Percentiles rank a stretch among this genome's conserved stretches.
Evolutionary conservation across 257 asterid genomes (phyloP).

Genomic region (Solanum commersonii): DNA sequence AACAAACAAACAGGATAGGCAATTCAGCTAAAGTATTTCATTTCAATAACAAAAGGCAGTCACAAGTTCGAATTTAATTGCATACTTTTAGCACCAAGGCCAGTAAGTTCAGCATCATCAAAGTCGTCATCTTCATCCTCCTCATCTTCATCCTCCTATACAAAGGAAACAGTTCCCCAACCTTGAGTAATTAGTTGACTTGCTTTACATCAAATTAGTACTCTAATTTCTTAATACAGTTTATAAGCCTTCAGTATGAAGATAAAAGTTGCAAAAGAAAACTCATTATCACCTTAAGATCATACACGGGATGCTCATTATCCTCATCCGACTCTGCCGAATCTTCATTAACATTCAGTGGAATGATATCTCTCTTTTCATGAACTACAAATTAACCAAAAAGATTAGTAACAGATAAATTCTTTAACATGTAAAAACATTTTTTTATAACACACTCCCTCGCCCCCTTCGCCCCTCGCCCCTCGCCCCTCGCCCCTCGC

Average conservation of each 20-base stretch:
- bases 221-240: neutral
- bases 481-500: too few species aligned
- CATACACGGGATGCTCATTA: slow-evolving; percentile 60
- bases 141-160: slow-evolving; percentile 41
- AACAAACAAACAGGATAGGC: neutral
- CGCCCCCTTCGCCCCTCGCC: too few species aligned
- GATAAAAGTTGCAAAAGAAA: neutral
- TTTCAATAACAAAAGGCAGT: neutral
- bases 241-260: neutral
- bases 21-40: neutral
- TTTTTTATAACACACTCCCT: too few species aligned
- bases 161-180: neutral
- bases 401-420: neutral
- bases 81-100: slow-evolving; percentile 73
- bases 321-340: slow-evolving; percentile 71
- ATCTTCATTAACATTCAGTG: slow-evolving; percentile 50
- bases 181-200: neutral
- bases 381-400: slow-evolving; percentile 49
- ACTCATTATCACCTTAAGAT: slow-evolving; percentile 47
- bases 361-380: slow-evolving; percentile 71
- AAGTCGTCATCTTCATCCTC: slow-evolving; percentile 18
- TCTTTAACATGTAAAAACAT: neutral
- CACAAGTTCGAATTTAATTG: neutral
- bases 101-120: slow-evolving; percentile 46
- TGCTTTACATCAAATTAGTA: neutral